A percentile compares a stretch with the other conserved stretches of the same genome.
Conservation (phyloP, 2,329 filamentous ascomycete genomes). For the Pezicula neosporulosa region DNA sequence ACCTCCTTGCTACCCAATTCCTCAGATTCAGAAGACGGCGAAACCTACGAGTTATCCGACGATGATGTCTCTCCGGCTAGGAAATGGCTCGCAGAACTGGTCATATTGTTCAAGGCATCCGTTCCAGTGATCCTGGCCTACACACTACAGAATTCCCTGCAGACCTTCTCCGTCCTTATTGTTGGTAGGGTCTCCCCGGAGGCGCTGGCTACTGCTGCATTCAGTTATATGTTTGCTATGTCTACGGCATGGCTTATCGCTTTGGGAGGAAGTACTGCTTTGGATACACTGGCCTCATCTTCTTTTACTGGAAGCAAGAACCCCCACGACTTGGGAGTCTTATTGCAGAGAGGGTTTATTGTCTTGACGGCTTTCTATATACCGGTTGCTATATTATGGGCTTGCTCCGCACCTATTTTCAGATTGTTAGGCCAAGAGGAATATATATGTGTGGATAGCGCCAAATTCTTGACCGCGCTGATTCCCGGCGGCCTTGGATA, state of each 20-base stretch:
- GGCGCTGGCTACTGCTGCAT: slow-evolving; percentile 76
- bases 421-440: slow-evolving; percentile 72
- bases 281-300: slow-evolving; percentile 81
- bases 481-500: slow-evolving; percentile 83
- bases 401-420: slow-evolving; percentile 72
- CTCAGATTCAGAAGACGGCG: slow-evolving; percentile 13
- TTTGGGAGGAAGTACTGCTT: slow-evolving; percentile 78
- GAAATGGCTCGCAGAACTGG: slow-evolving; percentile 55
- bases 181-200: slow-evolving; percentile 78
- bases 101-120: slow-evolving; percentile 64
- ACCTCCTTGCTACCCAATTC: slow-evolving; percentile 22
- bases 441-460: slow-evolving; percentile 70
- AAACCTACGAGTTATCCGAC: slow-evolving; percentile 21
- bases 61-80: slow-evolving; percentile 12
- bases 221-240: slow-evolving; percentile 94
- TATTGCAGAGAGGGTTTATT: slow-evolving; percentile 73
- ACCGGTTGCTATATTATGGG: slow-evolving; percentile 71
- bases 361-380: slow-evolving; percentile 71
- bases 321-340: slow-evolving; percentile 72
- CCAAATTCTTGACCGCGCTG: slow-evolving; percentile 68
- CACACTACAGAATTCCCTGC: slow-evolving; percentile 79
- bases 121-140: slow-evolving; percentile 82
- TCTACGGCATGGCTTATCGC: slow-evolving; percentile 84
- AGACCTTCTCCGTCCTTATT: slow-evolving; percentile 78
- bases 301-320: slow-evolving; percentile 79